Base-by-base conservation (phyloP, 2,329 filamentous ascomycete genomes). In the Sclerotinia borealis region DNA sequence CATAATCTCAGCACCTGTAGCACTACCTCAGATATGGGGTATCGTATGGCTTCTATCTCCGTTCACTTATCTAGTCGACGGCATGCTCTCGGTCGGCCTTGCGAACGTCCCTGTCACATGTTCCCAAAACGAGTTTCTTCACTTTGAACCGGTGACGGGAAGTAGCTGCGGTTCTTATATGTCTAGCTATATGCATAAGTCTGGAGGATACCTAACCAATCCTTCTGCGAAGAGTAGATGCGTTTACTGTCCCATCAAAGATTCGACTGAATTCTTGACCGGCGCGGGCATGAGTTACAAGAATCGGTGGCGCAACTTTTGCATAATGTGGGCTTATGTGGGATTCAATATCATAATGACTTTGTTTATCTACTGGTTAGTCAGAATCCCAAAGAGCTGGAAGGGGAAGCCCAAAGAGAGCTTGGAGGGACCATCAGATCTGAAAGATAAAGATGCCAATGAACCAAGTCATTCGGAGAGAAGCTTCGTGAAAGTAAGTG, bases 41-140 rank as follows among this genome's bases (percentile, higher is more conserved):
- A 92, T 92, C 79, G 90, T 92, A 87, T 93, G 93, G 76, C 85
- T 89, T 52, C 77, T 92, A 55, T 92, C 88, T 0, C 92, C 92
- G 0, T 90, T 96, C 61, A 93, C 89, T 0, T 96, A 96, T 74
- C 78, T 95, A 19, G 85, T 93, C 31, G 82, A 83, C 11, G 90
- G 87, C 27, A 86, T 96, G 78, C 75, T 93, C 0, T 82, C 87
- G 0, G 84, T 83, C 0, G 90, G 85, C 3, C 78, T 96, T 6
- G 89, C 89, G 47, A 87, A 89, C 70, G 85, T 84, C 0, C 55
- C 76, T 0, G 85, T 93, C 37, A 68, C 74, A 0, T 96, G 92
- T 75, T 84, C 89, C 0, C 67, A 59, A 10, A 52, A 64, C 0
- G 85, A 87, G 69, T 79, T 83, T 27, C 82, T 81, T 2, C 66